These are phyloP conservation scores for Xylaria hypoxylon DNA, from an alignment of 2,329 filamentous ascomycete genomes.

Conservation along the genomic window DNA sequence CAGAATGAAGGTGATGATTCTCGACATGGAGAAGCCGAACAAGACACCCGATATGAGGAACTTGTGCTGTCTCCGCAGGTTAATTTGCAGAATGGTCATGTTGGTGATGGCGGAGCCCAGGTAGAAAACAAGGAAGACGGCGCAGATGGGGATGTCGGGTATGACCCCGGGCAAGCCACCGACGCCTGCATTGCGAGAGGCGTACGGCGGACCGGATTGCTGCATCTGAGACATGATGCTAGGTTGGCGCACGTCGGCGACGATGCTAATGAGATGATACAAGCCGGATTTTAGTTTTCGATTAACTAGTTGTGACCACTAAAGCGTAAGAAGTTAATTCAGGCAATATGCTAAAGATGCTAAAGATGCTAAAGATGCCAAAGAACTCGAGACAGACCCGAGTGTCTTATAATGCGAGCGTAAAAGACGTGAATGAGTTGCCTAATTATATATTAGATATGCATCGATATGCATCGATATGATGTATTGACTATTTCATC, in stretches of 20 bases:
- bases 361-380: no score
- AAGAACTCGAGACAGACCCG: no score
- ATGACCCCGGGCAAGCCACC: slow-evolving; percentile 68
- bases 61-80: slow-evolving; percentile 53
- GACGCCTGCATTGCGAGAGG: slow-evolving; percentile 59
- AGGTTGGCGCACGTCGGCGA: neutral
- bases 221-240: slow-evolving; percentile 42
- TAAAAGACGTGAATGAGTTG: no score
- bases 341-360: no score
- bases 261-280: neutral
- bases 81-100: slow-evolving; percentile 65
- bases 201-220: slow-evolving; percentile 54
- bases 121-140: slow-evolving; percentile 72
- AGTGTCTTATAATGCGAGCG: no score
- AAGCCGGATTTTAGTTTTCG: neutral
- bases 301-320: no score
- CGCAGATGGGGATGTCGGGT: slow-evolving; percentile 73
- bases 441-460: no score
- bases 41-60: slow-evolving; percentile 54
- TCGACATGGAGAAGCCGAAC: slow-evolving; percentile 54
- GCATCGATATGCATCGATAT: no score
- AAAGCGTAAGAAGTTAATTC: no score
- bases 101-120: slow-evolving; percentile 64
- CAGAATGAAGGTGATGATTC: slow-evolving; percentile 52
- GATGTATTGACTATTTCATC: no score